phyloP scores from a whole-genome alignment of 257 asterid genomes.

The Capsicum pubescens region DNA sequence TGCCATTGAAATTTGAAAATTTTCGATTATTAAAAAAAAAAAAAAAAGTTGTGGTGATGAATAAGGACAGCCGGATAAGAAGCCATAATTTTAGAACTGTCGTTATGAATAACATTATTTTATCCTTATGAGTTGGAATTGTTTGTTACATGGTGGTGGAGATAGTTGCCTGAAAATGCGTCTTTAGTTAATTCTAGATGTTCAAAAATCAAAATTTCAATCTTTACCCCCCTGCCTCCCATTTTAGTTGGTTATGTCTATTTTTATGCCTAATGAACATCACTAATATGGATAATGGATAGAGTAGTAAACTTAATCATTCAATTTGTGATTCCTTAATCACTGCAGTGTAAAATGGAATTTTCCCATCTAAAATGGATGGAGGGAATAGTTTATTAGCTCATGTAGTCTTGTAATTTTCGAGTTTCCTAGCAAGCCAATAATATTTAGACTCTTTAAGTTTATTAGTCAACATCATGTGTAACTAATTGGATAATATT shows the following conservation, averaged over 20 bases:
- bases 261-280: too few species aligned
- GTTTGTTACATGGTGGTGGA: slow-evolving; percentile 21
- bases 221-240: too few species aligned
- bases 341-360: too few species aligned
- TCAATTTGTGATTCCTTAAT: too few species aligned
- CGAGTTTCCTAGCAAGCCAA: neutral
- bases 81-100: neutral
- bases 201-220: neutral
- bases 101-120: neutral
- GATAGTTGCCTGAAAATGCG: slow-evolving; percentile 1
- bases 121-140: neutral
- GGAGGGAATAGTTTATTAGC: too few species aligned
- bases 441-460: neutral
- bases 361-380: too few species aligned
- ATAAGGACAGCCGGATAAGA: neutral
- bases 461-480: neutral
- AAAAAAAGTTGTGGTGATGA: neutral
- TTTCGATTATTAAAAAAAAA: neutral
- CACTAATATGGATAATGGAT: too few species aligned
- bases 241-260: too few species aligned
- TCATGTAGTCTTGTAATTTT: too few species aligned
- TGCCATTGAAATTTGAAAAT: neutral
- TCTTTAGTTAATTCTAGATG: neutral
- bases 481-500: neutral
- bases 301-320: too few species aligned